Evolutionary conservation across 1,139 yeast genomes (phyloP), one percentile per base, ranked within the genome.

Genomic region (Suhomyces choctaworum): DNA sequence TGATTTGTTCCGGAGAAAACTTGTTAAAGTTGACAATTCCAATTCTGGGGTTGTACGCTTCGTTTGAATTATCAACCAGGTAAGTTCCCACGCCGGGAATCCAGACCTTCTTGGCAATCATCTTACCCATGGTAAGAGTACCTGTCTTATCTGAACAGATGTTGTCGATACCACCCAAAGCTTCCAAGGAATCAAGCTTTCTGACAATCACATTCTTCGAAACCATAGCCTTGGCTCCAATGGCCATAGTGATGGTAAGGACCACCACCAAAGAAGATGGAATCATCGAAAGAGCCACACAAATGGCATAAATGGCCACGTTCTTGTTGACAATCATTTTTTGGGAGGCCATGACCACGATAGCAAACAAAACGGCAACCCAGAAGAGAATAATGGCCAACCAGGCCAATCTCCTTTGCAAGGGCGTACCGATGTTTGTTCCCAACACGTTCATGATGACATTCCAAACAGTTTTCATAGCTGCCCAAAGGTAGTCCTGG

Each of bases 81-180:
- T 76, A 74, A 10, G 86, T 77, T 30, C 96, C 96, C 25, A 73
- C 72, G 13, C 70, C 66, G n/a, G 96, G 95, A 34, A 88, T 62
- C 94, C 89, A 85, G 9, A 76, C 80, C 47, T 76, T 76, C 47
- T 75, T 78, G 9, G 80, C 81, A 50, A 83, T 74, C 94, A 84
- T 84, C 49, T 79, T 79, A 32, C 92, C 94, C 54, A 81, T 85
- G 4, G 94, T 84, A 45, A 84, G 67, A 22, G 94, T 84, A 43
- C 92, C 94, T 7, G 94, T 84, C 55, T 84, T 84, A 63, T 84
- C 94, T 2, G 90, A 83, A 59, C 94, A 84, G 50, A 84, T 82
- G 52, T 83, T 90, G 54, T 82, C 80, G 39, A 84, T 82, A 19
- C 90, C 84, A 16, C 94, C 94, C 29, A 84, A 67, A 16, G 89